phyloP scores from a whole-genome alignment of 1,139 yeast species.

The Pneumocystis canis region DNA sequence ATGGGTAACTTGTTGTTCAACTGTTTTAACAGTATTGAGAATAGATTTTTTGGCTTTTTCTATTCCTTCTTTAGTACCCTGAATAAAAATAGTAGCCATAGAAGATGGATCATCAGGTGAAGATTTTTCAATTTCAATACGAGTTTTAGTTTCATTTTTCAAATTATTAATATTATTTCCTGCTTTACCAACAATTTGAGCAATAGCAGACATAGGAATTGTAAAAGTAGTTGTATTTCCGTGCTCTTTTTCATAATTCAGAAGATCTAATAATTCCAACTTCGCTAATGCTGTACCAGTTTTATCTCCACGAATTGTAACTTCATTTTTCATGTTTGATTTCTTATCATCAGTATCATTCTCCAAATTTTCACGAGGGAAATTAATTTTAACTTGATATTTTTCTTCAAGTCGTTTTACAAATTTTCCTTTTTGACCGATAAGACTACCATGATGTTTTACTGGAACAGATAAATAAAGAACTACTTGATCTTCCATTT shows the following conservation, averaged over 20 bases:
- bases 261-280: constrained; percentile 71
- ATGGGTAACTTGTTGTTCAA: constrained; percentile 49
- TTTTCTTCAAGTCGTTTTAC: constrained; percentile 79
- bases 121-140: constrained; percentile 46
- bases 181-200: constrained; percentile 76
- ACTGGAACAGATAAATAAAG: constrained; percentile 54
- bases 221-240: constrained; percentile 49
- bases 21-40: constrained; percentile 47
- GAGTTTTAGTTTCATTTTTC: constrained; percentile 65
- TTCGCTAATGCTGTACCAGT: constrained; percentile 74
- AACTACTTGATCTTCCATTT: constrained; percentile 69
- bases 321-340: constrained; percentile 38
- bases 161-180: constrained; percentile 79
- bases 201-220: constrained; percentile 58
- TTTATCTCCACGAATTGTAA: constrained; percentile 79
- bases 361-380: constrained; percentile 35
- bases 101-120: constrained; percentile 17
- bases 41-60: constrained; percentile 57
- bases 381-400: constrained; percentile 67
- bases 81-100: constrained; percentile 48
- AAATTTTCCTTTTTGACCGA: constrained; percentile 72
- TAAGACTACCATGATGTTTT: constrained; percentile 65
- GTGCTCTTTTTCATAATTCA: constrained; percentile 77
- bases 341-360: constrained; percentile 21
- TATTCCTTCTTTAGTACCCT: constrained; percentile 72